Evolutionary conservation across 2,329 filamentous ascomycete species (phyloP).

Genomic region (Talaromyces sp.): DNA sequence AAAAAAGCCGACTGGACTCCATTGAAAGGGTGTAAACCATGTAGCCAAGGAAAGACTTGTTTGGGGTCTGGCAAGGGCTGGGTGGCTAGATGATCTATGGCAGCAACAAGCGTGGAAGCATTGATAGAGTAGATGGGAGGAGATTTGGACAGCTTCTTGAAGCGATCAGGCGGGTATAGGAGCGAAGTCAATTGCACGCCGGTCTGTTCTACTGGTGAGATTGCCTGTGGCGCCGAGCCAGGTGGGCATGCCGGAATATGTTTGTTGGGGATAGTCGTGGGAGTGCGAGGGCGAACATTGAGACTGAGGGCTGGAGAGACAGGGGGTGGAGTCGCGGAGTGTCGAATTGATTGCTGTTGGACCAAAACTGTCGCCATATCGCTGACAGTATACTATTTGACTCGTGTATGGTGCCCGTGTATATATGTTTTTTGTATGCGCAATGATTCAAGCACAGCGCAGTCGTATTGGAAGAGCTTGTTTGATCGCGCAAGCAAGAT

Average conservation of each 20-base stretch:
- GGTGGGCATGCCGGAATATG: slow-evolving; percentile 86
- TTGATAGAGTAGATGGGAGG: slow-evolving; percentile 68
- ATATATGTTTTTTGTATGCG: background rate
- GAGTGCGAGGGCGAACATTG: slow-evolving; percentile 51
- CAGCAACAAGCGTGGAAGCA: slow-evolving; percentile 62
- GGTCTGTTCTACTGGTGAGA: slow-evolving; percentile 57
- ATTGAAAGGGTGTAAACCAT: slow-evolving; percentile 85
- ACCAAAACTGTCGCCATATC: slow-evolving; percentile 46
- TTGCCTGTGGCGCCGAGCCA: slow-evolving; percentile 60
- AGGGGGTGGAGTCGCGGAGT: slow-evolving; percentile 47
- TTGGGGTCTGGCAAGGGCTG: slow-evolving; percentile 79
- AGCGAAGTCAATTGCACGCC: slow-evolving; percentile 59
- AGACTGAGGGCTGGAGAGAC: slow-evolving; percentile 51
- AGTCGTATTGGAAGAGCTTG: background rate
- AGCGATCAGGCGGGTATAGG: slow-evolving; percentile 66
- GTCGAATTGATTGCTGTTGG: slow-evolving; percentile 42
- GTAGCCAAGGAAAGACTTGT: slow-evolving; percentile 93
- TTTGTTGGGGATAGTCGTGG: slow-evolving; percentile 73
- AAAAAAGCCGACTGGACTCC: slow-evolving; percentile 88
- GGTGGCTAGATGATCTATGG: slow-evolving; percentile 68
- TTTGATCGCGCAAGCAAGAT: background rate
- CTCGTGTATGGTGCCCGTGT: no score
- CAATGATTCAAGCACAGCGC: background rate
- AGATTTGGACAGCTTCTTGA: slow-evolving; percentile 50
- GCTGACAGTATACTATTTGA: background rate